Percentiles rank a stretch among this genome's conserved stretches.
Evolutionary conservation across 1,284 basidiomycete species (phyloP).

Genomic region (Melanopsichium pennsylvanicum): DNA sequence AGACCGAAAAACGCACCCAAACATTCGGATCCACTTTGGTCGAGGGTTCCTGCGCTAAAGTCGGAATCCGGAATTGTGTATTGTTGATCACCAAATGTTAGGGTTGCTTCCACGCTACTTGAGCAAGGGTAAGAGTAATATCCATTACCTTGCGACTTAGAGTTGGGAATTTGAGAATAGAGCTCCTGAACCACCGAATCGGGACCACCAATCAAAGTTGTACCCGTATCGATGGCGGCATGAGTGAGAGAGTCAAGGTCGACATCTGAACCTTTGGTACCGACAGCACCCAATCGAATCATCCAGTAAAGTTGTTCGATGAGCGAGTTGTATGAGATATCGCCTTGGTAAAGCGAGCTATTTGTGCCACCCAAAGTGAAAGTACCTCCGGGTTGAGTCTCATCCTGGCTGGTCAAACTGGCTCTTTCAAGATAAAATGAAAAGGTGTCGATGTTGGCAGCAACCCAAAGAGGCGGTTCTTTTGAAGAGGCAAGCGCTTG

Average conservation of each 20-base stretch:
- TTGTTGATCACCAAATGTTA: conserved; percentile 50
- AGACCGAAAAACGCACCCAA: conserved; percentile 58
- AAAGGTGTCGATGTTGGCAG: conserved; percentile 36
- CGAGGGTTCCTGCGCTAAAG: conserved; percentile 37
- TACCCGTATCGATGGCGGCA: conserved; percentile 62
- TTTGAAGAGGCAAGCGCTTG: conserved; percentile 24
- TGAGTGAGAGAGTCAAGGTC: conserved; percentile 24
- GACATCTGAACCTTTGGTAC: conserved; percentile 16
- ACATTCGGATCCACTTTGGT: conserved; percentile 32
- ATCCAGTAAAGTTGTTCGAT: conserved; percentile 51
- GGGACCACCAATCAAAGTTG: conserved; percentile 60
- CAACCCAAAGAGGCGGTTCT: conserved; percentile 45
- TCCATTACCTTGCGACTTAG: conserved; percentile 33
- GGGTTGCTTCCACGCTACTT: conserved; percentile 32
- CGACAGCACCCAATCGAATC: conserved; percentile 44
- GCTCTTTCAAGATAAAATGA: conserved; percentile 51
- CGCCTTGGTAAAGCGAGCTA: conserved; percentile 43
- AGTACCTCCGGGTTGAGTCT: conserved; percentile 36
- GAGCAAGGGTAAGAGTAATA: conserved; percentile 60
- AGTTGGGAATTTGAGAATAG: conserved; percentile 52
- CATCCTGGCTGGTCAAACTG: conserved; percentile 9
- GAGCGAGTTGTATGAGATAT: conserved; percentile 45
- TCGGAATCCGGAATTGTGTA: conserved; percentile 48
- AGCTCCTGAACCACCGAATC: conserved; percentile 38
- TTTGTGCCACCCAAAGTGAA: conserved; percentile 59